Percentiles rank a stretch among this genome's conserved stretches.
These are phyloP conservation scores for Bromus sterilis DNA, from an alignment of 176 grass and related monocot genomes.

Conservation along the genomic window DNA sequence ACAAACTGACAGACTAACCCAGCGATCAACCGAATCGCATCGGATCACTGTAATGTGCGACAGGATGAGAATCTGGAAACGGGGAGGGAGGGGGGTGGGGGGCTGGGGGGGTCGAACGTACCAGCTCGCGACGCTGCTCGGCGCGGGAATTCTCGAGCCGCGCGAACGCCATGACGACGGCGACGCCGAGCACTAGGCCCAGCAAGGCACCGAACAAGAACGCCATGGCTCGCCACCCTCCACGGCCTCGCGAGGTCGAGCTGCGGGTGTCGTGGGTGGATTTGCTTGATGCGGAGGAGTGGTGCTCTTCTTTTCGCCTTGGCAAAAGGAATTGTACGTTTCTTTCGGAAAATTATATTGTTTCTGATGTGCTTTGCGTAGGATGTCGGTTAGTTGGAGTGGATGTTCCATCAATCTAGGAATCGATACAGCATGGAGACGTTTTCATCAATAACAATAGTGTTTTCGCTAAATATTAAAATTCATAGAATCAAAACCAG, in stretches of 20 bases:
- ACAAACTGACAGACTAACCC: background rate
- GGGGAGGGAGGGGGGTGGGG: background rate
- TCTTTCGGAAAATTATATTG: too few species aligned
- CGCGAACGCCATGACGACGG: constrained; percentile 66
- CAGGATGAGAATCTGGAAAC: background rate
- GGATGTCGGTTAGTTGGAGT: too few species aligned
- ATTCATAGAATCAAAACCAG: too few species aligned
- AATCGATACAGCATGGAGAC: too few species aligned
- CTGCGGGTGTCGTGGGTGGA: background rate
- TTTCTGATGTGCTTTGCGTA: too few species aligned
- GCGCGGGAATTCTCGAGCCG: constrained; percentile 70
- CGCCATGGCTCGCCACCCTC: constrained; percentile 34
- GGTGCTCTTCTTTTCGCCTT: background rate
- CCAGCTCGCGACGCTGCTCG: constrained; percentile 78
- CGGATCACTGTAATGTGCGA: background rate
- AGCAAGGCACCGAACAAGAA: constrained; percentile 75
- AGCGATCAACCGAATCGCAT: background rate
- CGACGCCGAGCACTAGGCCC: constrained; percentile 60
- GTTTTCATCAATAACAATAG: too few species aligned
- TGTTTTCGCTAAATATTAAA: too few species aligned
- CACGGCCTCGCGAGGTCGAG: background rate
- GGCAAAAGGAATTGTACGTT: too few species aligned
- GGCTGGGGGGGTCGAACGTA: background rate
- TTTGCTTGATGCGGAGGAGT: constrained; percentile 1
- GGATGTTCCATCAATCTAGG: too few species aligned